Evolutionary conservation across 2,329 filamentous ascomycete species (phyloP).

Genomic region (Aspergillus amoenus): DNA sequence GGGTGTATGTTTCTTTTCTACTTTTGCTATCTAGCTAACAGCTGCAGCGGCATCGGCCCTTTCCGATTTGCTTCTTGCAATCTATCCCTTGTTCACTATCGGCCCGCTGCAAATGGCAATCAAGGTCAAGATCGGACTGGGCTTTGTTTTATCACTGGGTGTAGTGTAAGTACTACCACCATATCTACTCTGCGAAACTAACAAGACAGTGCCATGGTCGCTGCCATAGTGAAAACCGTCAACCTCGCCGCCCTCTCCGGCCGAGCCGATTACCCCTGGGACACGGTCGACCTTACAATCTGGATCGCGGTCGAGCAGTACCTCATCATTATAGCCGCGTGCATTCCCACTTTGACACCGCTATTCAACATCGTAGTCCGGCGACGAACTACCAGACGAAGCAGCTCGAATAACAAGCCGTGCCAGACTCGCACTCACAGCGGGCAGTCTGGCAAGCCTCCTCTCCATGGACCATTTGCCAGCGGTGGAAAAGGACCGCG

Average conservation of each 20-base stretch:
- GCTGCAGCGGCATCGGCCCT: slow-evolving; percentile 7
- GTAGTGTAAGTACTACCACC: slow-evolving; percentile 3
- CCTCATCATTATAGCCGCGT: slow-evolving; percentile 14
- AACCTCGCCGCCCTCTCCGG: slow-evolving; percentile 4
- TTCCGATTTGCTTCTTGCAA: slow-evolving; percentile 10
- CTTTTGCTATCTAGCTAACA: background rate
- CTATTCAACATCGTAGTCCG: slow-evolving; percentile 5
- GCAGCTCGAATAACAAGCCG: background rate
- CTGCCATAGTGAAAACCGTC: slow-evolving; percentile 14
- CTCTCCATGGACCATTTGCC: background rate
- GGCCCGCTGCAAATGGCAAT: slow-evolving; percentile 8
- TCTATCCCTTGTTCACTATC: slow-evolving; percentile 13
- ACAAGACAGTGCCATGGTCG: slow-evolving; percentile 10
- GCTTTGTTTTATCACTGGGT: slow-evolving; percentile 9
- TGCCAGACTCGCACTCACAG: background rate
- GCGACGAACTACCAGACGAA: background rate
- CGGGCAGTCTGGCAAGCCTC: background rate
- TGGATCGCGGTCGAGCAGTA: slow-evolving; percentile 16
- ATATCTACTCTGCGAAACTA: background rate
- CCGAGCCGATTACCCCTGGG: slow-evolving; percentile 9
- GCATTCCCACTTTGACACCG: slow-evolving; percentile 11
- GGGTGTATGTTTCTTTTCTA: slow-evolving; percentile 6
- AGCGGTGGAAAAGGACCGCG: background rate
- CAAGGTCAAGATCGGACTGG: slow-evolving; percentile 11
- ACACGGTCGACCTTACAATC: slow-evolving; percentile 4